Conservation (phyloP, 345 rosid species). For the Syzygium aromaticum region DNA sequence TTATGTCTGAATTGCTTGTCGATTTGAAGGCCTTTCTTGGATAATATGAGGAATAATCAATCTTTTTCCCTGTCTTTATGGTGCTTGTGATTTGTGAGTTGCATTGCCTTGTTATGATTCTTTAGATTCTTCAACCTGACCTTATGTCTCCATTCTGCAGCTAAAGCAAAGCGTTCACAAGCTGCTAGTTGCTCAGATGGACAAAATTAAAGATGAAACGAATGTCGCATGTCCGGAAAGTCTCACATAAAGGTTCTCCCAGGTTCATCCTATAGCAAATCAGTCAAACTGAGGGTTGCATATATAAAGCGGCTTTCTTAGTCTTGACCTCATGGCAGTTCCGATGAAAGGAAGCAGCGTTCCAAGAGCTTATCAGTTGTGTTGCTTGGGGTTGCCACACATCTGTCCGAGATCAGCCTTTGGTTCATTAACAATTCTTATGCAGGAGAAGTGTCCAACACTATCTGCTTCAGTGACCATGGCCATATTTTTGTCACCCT, state of each 20-base stretch:
- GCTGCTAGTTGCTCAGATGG: slow-evolving; percentile 46
- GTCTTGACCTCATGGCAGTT: neutral
- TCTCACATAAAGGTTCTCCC: neutral
- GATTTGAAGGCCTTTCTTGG: neutral
- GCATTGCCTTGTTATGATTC: neutral
- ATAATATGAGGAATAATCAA: neutral
- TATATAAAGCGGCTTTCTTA: neutral
- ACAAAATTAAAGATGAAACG: slow-evolving; percentile 29
- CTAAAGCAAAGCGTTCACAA: slow-evolving; percentile 47
- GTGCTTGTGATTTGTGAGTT: neutral
- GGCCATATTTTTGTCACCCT: neutral
- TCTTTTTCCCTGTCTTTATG: neutral
- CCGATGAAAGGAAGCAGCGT: neutral
- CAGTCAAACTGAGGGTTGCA: neutral
- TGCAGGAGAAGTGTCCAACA: neutral
- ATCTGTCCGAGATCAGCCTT: neutral
- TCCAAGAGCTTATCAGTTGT: neutral
- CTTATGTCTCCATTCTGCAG: slow-evolving; percentile 25
- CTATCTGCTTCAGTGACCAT: neutral
- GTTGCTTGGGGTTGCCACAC: neutral
- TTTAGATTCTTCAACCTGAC: neutral
- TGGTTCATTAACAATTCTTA: neutral
- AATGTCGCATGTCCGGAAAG: neutral
- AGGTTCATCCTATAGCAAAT: neutral
- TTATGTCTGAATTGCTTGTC: neutral